Evolutionary conservation across 345 rosid species (phyloP), one percentile per base, ranked within the genome.

Genomic region (Populus pruinosa): DNA sequence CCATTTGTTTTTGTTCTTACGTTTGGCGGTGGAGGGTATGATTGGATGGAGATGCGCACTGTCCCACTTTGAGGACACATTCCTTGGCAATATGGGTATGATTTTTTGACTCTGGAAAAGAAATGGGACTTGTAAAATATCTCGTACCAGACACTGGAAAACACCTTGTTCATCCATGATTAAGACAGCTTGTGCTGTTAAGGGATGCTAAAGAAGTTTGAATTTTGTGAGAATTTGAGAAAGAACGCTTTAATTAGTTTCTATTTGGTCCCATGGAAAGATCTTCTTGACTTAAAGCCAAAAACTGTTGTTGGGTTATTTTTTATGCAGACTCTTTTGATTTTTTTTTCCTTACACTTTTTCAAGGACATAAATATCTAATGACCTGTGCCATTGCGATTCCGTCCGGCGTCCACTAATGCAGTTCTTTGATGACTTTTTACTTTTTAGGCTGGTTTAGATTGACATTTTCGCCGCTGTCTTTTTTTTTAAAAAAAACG

Each of bases 11-110:
- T 56, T 53, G 78, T 68, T 38, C 55, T 38, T 69, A 64, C 21
- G 41, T 11, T 11, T 1, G 16, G 41, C 17, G 55, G 76, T 39
- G 72, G 38, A 39, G 35, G 59, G 59, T 78, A 67, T 78, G 47
- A 64, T 71, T 71, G 49, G 36, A 39, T 71, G 73, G 61, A 66
- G 74, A 80, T 75, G 23, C 56, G 70, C 69, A n/a, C 14, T 78
- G 86, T 80, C 80, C 86, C 84, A 74, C 83, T 77, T 75, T 67
- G 66, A 44, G 81, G 72, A 62, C 70, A 80, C 86, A 75, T 69
- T 55, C 25, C 62, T 64, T 80, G 71, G 75, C 67, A 69, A 75
- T 72, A 18, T 59, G 73, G 78, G 36, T 62, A 43, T 43, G 25
- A 43, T 73, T 53, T 53, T 77, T 80, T 77, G 80, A 78, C 82